Percentiles rank a stretch among this genome's conserved stretches.
phyloP scores from a whole-genome alignment of 345 rosid genomes.

The Viola odorata region DNA sequence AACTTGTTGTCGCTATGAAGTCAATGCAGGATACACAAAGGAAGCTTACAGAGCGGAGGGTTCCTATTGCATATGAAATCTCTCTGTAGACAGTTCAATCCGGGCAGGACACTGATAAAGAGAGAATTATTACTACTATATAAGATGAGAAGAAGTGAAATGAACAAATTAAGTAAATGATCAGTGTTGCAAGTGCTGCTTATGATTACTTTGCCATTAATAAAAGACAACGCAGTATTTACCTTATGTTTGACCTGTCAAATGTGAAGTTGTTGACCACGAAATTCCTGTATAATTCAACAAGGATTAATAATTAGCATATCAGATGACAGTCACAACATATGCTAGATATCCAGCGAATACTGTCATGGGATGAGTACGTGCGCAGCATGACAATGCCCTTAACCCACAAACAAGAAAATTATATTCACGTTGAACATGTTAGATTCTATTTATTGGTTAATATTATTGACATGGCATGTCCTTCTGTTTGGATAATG shows the following conservation, averaged over 20 bases:
- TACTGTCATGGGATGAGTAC: background rate
- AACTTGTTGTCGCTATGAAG: background rate
- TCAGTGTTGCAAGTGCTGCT: background rate
- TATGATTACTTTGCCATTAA: background rate
- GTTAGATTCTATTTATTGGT: no score
- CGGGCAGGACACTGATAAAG: conserved; percentile 36
- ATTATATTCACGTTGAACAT: no score
- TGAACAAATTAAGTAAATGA: background rate
- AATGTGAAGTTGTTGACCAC: conserved; percentile 66
- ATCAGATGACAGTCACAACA: background rate
- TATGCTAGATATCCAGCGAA: no score
- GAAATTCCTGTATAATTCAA: conserved; percentile 48
- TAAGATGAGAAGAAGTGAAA: background rate
- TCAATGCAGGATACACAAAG: background rate
- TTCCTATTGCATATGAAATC: conserved; percentile 57
- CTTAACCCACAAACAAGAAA: background rate
- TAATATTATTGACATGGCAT: no score
- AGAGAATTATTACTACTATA: background rate
- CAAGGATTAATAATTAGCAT: conserved; percentile 6
- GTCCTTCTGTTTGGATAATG: no score
- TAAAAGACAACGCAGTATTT: background rate
- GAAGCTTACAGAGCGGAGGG: conserved; percentile 49
- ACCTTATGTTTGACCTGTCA: conserved; percentile 41
- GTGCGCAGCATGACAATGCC: background rate
- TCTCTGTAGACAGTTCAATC: conserved; percentile 65